phyloP scores from a whole-genome alignment of 2,329 filamentous ascomycete species.

The Diplodia corticola region DNA sequence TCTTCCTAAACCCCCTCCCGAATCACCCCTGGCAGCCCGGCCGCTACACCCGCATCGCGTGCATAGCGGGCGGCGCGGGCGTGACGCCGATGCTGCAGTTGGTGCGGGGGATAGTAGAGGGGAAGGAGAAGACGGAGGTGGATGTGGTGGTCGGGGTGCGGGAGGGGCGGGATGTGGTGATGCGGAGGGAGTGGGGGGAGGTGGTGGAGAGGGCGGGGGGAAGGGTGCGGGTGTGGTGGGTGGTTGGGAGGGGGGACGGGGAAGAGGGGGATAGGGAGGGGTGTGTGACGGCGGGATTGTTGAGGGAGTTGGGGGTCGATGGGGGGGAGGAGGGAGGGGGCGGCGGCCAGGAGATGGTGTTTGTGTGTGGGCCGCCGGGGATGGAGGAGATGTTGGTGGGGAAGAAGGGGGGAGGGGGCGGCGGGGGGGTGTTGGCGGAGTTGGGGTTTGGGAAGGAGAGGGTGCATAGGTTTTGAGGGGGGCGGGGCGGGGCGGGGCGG shows the following conservation, averaged over 20 bases:
- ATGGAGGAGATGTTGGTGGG: constrained; percentile 64
- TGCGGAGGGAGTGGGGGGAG: constrained; percentile 57
- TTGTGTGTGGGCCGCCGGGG: constrained; percentile 67
- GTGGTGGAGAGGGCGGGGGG: constrained; percentile 54
- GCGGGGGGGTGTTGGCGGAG: constrained; percentile 48
- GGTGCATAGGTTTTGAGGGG: constrained; percentile 58
- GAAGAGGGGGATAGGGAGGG: constrained; percentile 50
- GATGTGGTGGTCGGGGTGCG: constrained; percentile 69
- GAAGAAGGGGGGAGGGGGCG: constrained; percentile 40
- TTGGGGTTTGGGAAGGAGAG: constrained; percentile 60
- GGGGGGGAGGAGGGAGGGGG: constrained; percentile 39
- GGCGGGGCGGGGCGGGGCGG: too few relatives aligned
- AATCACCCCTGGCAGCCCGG: constrained; percentile 62
- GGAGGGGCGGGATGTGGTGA: constrained; percentile 61
- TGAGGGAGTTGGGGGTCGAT: constrained; percentile 52
- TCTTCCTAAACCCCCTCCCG: constrained; percentile 57
- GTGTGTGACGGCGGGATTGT: constrained; percentile 57
- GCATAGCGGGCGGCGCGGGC: constrained; percentile 71
- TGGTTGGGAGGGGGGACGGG: constrained; percentile 50
- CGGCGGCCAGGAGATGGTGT: constrained; percentile 53
- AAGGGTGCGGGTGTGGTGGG: constrained; percentile 60
- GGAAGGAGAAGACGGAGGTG: constrained; percentile 63
- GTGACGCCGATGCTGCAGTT: constrained; percentile 72
- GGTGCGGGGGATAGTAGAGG: constrained; percentile 60
- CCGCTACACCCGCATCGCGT: constrained; percentile 69